phyloP scores from a whole-genome alignment of 495 filamentous ascomycete genomes.

The Aspergillus hancockii region DNA sequence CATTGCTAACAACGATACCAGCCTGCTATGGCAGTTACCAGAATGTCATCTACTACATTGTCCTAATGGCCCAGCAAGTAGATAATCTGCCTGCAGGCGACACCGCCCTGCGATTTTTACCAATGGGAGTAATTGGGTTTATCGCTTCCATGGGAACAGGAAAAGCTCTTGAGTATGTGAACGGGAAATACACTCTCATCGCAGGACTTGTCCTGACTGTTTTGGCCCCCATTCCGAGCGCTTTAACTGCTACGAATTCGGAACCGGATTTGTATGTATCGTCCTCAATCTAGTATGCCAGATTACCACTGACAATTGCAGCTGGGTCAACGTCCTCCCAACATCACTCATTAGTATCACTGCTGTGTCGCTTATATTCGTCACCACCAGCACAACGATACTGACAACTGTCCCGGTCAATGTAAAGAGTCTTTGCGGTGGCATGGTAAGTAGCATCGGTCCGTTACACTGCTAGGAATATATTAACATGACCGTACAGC shows the following conservation, averaged over 20 bases:
- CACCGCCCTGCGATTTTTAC: conserved; percentile 37
- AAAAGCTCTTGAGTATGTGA: conserved; percentile 37
- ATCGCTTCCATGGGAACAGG: conserved; percentile 37
- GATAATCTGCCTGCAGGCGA: conserved; percentile 33
- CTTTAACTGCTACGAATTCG: conserved; percentile 26
- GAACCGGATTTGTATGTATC: conserved; percentile 32
- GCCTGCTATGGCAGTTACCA: conserved; percentile 43
- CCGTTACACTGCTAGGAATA: not conserved
- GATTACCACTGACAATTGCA: conserved; percentile 18
- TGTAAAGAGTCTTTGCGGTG: conserved; percentile 36
- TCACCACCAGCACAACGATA: conserved; percentile 38
- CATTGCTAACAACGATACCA: conserved; percentile 20
- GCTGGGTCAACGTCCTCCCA: conserved; percentile 39
- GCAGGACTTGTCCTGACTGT: conserved; percentile 31
- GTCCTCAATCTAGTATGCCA: not conserved
- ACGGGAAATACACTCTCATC: conserved; percentile 37
- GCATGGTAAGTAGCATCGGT: conserved; percentile 27
- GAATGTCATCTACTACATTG: conserved; percentile 43
- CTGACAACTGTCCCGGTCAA: conserved; percentile 37
- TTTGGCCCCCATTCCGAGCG: conserved; percentile 35
- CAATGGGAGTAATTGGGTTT: conserved; percentile 40
- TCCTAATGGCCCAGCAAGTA: conserved; percentile 37
- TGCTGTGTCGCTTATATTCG: conserved; percentile 40
- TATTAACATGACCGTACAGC: conserved; percentile 13
- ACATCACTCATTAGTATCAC: conserved; percentile 41